Conservation (phyloP, 202 grass and related monocot species). For the Panicum hallii region DNA sequence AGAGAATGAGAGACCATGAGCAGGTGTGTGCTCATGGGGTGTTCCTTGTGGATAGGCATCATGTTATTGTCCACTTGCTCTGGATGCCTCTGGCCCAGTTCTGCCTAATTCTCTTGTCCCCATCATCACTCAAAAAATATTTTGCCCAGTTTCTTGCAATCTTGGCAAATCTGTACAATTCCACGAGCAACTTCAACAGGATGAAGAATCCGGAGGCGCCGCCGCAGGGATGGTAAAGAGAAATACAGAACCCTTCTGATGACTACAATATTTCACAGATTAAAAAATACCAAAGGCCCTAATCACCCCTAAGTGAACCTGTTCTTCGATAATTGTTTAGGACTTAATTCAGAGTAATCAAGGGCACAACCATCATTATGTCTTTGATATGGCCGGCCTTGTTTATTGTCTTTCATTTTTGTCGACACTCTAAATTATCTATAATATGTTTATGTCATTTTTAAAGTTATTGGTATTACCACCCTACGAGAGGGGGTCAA, state of each 20-base stretch:
- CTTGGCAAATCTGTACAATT: constrained; percentile 29
- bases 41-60: constrained; percentile 51
- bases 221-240: background rate
- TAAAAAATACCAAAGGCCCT: background rate
- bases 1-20: background rate
- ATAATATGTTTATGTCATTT: background rate
- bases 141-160: constrained; percentile 12
- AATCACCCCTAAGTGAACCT: background rate
- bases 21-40: background rate
- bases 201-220: constrained; percentile 30
- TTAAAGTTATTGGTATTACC: background rate
- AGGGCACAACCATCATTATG: background rate
- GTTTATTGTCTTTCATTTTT: background rate
- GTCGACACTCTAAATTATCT: no score
- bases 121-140: constrained; percentile 31
- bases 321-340: background rate
- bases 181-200: constrained; percentile 16
- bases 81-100: constrained; percentile 26
- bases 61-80: constrained; percentile 43
- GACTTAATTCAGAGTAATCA: background rate
- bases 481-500: background rate
- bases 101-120: constrained; percentile 47
- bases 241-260: background rate
- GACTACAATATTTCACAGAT: background rate
- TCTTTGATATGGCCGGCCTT: background rate